Evolutionary conservation across 2,329 filamentous ascomycete species (phyloP), one percentile per base, ranked within the genome.

Genomic region (Blastomyces parvus): DNA sequence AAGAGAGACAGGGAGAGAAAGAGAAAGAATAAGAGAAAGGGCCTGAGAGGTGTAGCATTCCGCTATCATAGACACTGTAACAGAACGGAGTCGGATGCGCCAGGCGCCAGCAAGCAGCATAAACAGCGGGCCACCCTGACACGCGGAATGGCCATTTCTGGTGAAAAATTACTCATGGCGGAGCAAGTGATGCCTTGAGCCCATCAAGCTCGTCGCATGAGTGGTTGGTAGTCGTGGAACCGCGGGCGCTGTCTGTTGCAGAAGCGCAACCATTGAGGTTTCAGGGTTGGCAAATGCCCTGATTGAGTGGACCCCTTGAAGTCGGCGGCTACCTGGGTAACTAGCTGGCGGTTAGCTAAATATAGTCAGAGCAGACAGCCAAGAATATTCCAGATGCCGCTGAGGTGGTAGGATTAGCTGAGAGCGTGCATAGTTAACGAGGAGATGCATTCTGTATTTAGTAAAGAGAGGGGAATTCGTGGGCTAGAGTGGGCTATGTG

Each of bases 261-360:
- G 56, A 55, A 30, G 42, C 62, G 62, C 62, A 55, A 61, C 59
- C 59, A 42, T 36, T 61, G 46, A 55, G 36, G 59, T 61, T 61
- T 61, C 59, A 61, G 36, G 36, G 46, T n/a, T 59, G 58, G 33
- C 30, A 38, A 38, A 30, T 38, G 59, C 46, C 19, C 25, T n/a
- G 19, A 22, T n/a, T 44, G n/a, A 25, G 25, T 46, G 11, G 55
- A 5, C 25, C 14, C n/a, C 40, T 33, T 61, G 13, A 36, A 17
- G 8, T 22, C 30, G 59, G 59, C 59, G 59, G 59, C 53, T 61
- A 61, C 46, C 33, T 9, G 46, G 30, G n/a, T n/a, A n/a, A n/a
- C n/a, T n/a, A n/a, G n/a, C n/a, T n/a, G n/a, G n/a, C n/a, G n/a
- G n/a, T n/a, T 61, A 11, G 55, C 17, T 58, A 42, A 25, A 27